Percentiles rank a stretch among this genome's conserved stretches.
These are phyloP conservation scores for Hordeum vulgare DNA, from an alignment of 176 grass and related monocot genomes.

Conservation along the genomic window MorexV3_pseudomolecules_assembly NC_058523.1:226882479-226882978, in stretches of 20 bases:
- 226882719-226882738: slow-evolving; percentile 6
- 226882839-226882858: slow-evolving; percentile 57
- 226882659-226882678: background rate
- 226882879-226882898: background rate
- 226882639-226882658: background rate
- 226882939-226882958: slow-evolving; percentile 94
- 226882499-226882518: background rate
- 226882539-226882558: background rate
- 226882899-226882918: slow-evolving; percentile 1
- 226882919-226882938: slow-evolving; percentile 34
- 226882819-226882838: slow-evolving; percentile 93
- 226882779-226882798: slow-evolving; percentile 72
- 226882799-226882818: slow-evolving; percentile 72
- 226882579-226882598: background rate
- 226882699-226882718: background rate
- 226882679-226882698: background rate
- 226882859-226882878: background rate
- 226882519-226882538: slow-evolving; percentile 2
- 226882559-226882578: background rate
- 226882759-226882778: slow-evolving; percentile 84
- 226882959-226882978: slow-evolving; percentile 94
- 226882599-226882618: background rate
- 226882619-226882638: background rate
- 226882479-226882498: background rate
- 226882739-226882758: slow-evolving; percentile 37